phyloP scores from a whole-genome alignment of 192 early-diverging fungal species.

The Entomortierella chlamydospora region DNA sequence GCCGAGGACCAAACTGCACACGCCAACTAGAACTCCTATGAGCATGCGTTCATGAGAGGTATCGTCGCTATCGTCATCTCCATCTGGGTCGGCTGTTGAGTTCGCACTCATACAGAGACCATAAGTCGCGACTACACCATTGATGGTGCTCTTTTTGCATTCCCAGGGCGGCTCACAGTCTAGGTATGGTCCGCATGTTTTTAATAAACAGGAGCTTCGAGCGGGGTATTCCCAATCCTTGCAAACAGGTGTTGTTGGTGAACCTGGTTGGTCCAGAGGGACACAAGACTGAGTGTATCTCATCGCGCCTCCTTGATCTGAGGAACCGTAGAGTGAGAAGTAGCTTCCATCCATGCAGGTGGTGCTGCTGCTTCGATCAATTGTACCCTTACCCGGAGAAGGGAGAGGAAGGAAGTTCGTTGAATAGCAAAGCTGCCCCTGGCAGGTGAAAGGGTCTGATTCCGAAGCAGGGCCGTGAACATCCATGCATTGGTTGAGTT shows the following conservation, averaged over 20 bases:
- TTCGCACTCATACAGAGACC: slow-evolving; percentile 10
- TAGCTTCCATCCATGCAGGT: slow-evolving; percentile 3
- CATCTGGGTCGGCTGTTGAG: slow-evolving; percentile 1
- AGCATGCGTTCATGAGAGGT: background rate
- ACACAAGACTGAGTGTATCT: slow-evolving; percentile 25
- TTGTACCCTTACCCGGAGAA: slow-evolving; percentile 7
- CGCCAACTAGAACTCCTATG: background rate
- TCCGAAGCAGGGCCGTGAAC: background rate
- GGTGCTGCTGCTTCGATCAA: background rate
- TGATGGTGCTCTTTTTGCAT: background rate
- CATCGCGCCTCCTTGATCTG: background rate
- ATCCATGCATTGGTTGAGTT: slow-evolving; percentile 10
- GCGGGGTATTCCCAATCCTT: slow-evolving; percentile 13
- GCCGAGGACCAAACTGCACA: slow-evolving; percentile 3
- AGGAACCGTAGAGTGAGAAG: slow-evolving; percentile 15
- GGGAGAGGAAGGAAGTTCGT: slow-evolving; percentile 10
- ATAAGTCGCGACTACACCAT: background rate
- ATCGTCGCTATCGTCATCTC: background rate
- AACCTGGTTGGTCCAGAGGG: background rate
- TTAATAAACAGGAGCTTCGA: slow-evolving; percentile 8
- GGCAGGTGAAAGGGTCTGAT: background rate
- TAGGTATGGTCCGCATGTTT: slow-evolving; percentile 11
- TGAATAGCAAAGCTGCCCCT: slow-evolving; percentile 12
- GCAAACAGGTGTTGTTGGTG: background rate
- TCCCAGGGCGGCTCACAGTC: background rate